Evolutionary conservation across 441 rosid species (phyloP).

Genomic region (Mallotus repandus): DNA sequence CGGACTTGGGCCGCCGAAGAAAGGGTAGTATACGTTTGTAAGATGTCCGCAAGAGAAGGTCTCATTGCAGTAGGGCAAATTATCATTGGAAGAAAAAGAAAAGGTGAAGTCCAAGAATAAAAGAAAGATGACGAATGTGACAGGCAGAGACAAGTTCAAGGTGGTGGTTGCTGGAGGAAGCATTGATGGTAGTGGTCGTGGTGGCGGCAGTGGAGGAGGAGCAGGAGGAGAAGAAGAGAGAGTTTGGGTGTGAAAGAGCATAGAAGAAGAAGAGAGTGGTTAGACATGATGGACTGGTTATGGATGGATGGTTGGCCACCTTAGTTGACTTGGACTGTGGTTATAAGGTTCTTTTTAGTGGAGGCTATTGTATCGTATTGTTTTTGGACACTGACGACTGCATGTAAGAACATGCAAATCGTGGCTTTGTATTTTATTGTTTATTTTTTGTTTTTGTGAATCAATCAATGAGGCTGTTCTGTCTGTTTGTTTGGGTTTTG

Average conservation of each 20-base stretch:
- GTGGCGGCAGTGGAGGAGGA: neutral
- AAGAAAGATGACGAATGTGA: neutral
- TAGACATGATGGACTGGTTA: neutral
- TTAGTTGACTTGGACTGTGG: constrained; percentile 6
- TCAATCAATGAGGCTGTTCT: neutral
- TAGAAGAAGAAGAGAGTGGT: neutral
- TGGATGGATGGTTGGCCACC: too few relatives aligned
- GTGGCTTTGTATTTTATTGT: neutral
- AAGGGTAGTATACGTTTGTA: constrained; percentile 34
- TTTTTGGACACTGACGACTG: neutral
- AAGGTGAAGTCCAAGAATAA: neutral
- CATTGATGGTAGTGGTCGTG: neutral
- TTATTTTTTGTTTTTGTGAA: neutral
- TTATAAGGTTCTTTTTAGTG: neutral
- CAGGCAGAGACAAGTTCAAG: neutral
- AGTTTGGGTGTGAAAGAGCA: too few relatives aligned
- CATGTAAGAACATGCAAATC: neutral
- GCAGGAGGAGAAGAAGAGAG: neutral
- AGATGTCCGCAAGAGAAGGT: constrained; percentile 35
- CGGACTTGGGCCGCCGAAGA: constrained; percentile 41
- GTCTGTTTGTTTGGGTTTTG: neutral
- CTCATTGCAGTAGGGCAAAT: constrained; percentile 21
- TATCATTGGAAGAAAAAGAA: neutral
- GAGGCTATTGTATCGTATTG: too few relatives aligned
- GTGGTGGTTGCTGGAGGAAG: constrained; percentile 5